A percentile compares a stretch with the other conserved stretches of the same genome.
These are phyloP conservation scores for Naganishia liquefaciens DNA, from an alignment of 1,284 basidiomycete species.

Conservation along the genomic window DNA sequence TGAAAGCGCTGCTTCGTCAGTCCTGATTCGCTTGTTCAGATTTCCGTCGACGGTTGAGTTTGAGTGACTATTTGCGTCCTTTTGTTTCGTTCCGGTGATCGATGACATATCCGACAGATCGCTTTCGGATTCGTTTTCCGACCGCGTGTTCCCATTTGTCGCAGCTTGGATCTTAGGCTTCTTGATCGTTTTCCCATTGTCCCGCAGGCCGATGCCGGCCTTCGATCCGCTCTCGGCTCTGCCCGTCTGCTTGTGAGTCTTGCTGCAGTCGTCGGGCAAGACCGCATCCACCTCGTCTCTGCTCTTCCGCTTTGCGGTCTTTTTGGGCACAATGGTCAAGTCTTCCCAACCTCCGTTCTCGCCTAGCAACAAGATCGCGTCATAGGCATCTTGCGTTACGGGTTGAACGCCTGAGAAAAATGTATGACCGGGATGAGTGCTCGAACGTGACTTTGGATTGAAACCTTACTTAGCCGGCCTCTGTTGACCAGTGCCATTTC, in stretches of 20 bases:
- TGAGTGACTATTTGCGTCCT: not conserved
- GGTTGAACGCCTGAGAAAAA: conserved; percentile 60
- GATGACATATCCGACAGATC: conserved; percentile 11
- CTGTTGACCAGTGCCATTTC: conserved; percentile 79
- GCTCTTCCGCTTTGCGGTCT: not conserved
- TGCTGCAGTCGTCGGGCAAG: not conserved
- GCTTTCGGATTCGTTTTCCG: not conserved
- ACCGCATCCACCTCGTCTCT: not conserved
- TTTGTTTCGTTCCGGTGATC: no score
- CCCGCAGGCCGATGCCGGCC: no score
- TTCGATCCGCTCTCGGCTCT: not conserved
- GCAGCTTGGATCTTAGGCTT: not conserved
- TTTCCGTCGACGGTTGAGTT: not conserved
- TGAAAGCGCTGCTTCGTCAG: not conserved
- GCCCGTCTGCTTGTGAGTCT: not conserved
- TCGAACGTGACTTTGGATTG: not conserved
- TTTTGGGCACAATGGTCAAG: not conserved
- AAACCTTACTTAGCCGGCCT: conserved; percentile 74
- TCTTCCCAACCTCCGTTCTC: conserved; percentile 63
- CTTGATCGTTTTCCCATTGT: not conserved
- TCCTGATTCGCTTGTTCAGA: not conserved
- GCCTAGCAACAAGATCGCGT: conserved; percentile 66
- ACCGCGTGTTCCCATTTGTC: not conserved
- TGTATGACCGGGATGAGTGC: not conserved
- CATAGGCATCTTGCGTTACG: conserved; percentile 70